Percentiles rank a stretch among this genome's conserved stretches.
Conservation (phyloP, 2,329 filamentous ascomycete genomes). For the Cylindrodendrum hubeiense region DNA sequence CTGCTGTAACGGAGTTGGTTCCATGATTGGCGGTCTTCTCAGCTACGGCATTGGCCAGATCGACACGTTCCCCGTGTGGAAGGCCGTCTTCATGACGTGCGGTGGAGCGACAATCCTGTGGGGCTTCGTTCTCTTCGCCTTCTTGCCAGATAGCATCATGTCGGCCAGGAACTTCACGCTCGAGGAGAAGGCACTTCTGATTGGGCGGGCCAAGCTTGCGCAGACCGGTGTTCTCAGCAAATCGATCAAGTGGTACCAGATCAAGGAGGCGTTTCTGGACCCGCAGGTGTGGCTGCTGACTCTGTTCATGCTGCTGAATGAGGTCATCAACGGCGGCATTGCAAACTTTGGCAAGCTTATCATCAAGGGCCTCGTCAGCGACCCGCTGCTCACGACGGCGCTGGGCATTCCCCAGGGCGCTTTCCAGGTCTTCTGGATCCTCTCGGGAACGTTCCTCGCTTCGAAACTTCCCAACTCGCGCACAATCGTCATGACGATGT, state of each 20-base stretch:
- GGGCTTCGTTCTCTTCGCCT: slow-evolving; percentile 55
- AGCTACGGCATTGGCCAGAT: slow-evolving; percentile 66
- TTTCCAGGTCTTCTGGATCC: slow-evolving; percentile 64
- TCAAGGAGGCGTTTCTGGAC: slow-evolving; percentile 61
- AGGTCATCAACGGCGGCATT: slow-evolving; percentile 64
- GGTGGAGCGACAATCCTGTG: slow-evolving; percentile 60
- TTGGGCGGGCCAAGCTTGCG: slow-evolving; percentile 69
- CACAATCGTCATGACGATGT: slow-evolving; percentile 63
- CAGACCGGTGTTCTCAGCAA: slow-evolving; percentile 59
- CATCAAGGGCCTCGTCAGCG: slow-evolving; percentile 58
- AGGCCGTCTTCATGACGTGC: slow-evolving; percentile 64
- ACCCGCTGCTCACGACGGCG: slow-evolving; percentile 54
- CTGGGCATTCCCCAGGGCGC: slow-evolving; percentile 65
- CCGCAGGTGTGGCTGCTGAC: slow-evolving; percentile 63
- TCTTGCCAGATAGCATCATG: slow-evolving; percentile 60
- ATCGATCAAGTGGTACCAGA: slow-evolving; percentile 59
- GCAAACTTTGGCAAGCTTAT: slow-evolving; percentile 66
- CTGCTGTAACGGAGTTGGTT: slow-evolving; percentile 55
- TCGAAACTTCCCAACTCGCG: slow-evolving; percentile 61
- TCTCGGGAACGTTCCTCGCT: slow-evolving; percentile 63
- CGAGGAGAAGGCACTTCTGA: slow-evolving; percentile 57
- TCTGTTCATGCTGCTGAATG: slow-evolving; percentile 67
- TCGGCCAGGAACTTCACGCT: slow-evolving; percentile 38
- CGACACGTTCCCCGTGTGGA: slow-evolving; percentile 56
- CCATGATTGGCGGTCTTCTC: slow-evolving; percentile 57